A percentile compares a stretch with the other conserved stretches of the same genome.
These are phyloP conservation scores for Rhizopogon rudus DNA, from an alignment of 768 basidiomycete species.

Conservation along the genomic window DNA sequence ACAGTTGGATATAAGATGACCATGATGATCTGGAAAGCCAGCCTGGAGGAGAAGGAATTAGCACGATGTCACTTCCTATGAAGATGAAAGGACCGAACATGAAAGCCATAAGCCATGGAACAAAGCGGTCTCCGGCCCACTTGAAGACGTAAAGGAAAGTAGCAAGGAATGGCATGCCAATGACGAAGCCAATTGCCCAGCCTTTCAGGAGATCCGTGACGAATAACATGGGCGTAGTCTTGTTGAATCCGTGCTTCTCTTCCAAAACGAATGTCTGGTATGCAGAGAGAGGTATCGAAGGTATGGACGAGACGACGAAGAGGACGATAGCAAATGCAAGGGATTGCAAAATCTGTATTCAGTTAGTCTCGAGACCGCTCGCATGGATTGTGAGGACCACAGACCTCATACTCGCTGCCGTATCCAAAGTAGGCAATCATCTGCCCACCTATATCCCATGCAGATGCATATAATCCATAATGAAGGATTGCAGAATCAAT, in stretches of 20 bases:
- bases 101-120: constrained; percentile 92
- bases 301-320: constrained; percentile 59
- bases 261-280: constrained; percentile 94
- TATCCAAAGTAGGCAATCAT: constrained; percentile 53
- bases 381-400: neutral
- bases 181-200: constrained; percentile 60
- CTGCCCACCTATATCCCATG: constrained; percentile 64
- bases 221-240: constrained; percentile 76
- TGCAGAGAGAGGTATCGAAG: constrained; percentile 68
- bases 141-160: constrained; percentile 86
- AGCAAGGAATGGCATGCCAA: constrained; percentile 85
- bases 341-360: constrained; percentile 72
- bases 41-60: constrained; percentile 38
- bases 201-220: constrained; percentile 77
- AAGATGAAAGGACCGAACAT: constrained; percentile 46
- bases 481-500: constrained; percentile 69
- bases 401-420: constrained; percentile 68
- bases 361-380: neutral
- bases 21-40: constrained; percentile 81
- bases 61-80: neutral
- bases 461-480: constrained; percentile 77
- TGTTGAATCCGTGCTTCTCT: constrained; percentile 96
- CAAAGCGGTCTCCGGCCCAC: constrained; percentile 91
- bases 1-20: constrained; percentile 69
- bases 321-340: constrained; percentile 70